Evolutionary conservation across 305 asterid species (phyloP).

Genomic region (Nicotiana rustica): DNA sequence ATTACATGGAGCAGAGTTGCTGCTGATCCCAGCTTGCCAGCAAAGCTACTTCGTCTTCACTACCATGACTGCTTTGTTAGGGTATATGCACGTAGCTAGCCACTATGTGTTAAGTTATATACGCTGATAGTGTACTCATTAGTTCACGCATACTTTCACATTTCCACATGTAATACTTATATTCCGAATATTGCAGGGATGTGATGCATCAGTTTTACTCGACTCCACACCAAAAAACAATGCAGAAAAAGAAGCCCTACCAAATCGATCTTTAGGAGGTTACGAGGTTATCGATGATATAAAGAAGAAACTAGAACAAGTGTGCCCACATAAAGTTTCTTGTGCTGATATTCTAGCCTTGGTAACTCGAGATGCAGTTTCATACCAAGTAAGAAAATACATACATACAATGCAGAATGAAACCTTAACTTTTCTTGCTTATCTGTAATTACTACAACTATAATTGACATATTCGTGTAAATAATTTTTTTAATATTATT

Average conservation of each 20-base stretch:
- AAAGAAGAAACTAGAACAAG: conserved; percentile 47
- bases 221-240: conserved; percentile 37
- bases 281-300: conserved; percentile 51
- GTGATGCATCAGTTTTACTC: conserved; percentile 55
- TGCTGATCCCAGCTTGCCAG: conserved; percentile 47
- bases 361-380: conserved; percentile 51
- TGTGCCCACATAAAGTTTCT: conserved; percentile 50
- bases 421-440: no score
- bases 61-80: conserved; percentile 61
- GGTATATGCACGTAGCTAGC: conserved; percentile 33
- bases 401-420: background rate
- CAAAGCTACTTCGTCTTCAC: conserved; percentile 51
- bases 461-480: background rate
- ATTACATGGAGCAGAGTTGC: conserved; percentile 46
- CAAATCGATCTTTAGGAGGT: conserved; percentile 47
- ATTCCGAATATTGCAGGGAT: conserved; percentile 39
- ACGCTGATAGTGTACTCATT: no score
- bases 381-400: conserved; percentile 31
- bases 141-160: background rate
- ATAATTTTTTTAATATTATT: no score
- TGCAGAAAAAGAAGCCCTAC: conserved; percentile 50
- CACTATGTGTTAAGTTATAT: no score
- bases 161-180: background rate
- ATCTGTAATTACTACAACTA: no score
- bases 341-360: conserved; percentile 58